Evolutionary conservation across 129 eudicot genomes (phyloP).

Genomic region (Gnaphalium uliginosum): DNA sequence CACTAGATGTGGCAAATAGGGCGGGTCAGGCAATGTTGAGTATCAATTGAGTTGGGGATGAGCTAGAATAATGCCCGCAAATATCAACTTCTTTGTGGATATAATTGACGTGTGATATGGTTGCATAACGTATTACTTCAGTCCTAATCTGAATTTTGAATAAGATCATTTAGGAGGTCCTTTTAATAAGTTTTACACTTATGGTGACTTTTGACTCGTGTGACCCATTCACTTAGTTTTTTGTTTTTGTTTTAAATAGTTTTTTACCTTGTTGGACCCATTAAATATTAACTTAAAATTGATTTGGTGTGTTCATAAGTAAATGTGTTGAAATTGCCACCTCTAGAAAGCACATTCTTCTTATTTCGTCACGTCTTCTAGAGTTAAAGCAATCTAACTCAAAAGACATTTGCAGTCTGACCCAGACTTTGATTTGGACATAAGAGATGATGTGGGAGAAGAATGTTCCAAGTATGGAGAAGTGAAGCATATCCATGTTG

Average conservation of each 20-base stretch:
- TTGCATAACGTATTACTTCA: background rate
- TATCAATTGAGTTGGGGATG: background rate
- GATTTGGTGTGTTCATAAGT: background rate
- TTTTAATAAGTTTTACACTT: background rate
- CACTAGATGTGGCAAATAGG: background rate
- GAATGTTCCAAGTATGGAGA: slow-evolving; percentile 90
- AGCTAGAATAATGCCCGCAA: background rate
- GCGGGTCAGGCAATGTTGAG: background rate
- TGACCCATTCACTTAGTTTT: background rate
- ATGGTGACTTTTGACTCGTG: background rate
- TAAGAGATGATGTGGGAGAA: slow-evolving; percentile 82
- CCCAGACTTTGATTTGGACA: slow-evolving; percentile 91
- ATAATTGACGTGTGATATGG: background rate
- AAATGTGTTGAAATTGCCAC: slow-evolving; percentile 1
- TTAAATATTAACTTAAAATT: background rate
- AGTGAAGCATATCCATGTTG: slow-evolving; percentile 82
- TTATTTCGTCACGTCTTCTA: background rate
- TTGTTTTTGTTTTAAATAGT: background rate
- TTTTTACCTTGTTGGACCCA: background rate
- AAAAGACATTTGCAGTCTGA: slow-evolving; percentile 55
- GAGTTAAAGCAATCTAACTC: slow-evolving; percentile 10
- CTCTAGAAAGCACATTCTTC: background rate
- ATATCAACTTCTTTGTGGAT: background rate
- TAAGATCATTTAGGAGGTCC: background rate
- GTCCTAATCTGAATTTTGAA: background rate